Evolutionary conservation across 2,329 filamentous ascomycete species (phyloP).

Genomic region (Orbilia quercus): DNA sequence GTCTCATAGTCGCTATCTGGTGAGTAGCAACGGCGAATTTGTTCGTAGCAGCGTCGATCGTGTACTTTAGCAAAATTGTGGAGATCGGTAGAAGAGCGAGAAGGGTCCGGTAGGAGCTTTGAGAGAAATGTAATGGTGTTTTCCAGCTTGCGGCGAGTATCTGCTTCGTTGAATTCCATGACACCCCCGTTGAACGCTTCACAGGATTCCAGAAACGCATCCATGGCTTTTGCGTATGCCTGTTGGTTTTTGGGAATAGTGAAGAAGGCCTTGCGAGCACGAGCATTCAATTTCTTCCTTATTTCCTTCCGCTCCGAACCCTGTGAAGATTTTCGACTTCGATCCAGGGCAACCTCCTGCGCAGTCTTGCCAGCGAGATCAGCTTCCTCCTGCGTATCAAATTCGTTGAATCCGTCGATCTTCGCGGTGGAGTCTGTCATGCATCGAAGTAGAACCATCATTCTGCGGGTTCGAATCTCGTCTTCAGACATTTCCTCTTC

Average conservation of each 20-base stretch:
- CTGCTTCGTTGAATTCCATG: constrained; percentile 75
- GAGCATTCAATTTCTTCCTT: constrained; percentile 75
- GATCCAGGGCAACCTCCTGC: constrained; percentile 31
- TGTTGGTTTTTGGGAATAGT: constrained; percentile 83
- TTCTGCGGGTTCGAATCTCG: constrained; percentile 39
- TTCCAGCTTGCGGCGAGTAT: constrained; percentile 76
- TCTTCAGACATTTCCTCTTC: constrained; percentile 61
- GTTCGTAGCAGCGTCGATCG: constrained; percentile 87
- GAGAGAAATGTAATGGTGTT: constrained; percentile 78
- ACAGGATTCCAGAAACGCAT: constrained; percentile 82
- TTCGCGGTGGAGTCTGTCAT: constrained; percentile 51
- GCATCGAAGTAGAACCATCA: constrained; percentile 44
- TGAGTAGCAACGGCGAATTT: constrained; percentile 85
- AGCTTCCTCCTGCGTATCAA: constrained; percentile 45
- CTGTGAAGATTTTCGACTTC: constrained; percentile 67
- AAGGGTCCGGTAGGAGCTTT: constrained; percentile 76
- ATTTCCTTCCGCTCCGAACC: constrained; percentile 61
- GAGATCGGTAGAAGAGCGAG: constrained; percentile 78
- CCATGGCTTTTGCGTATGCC: constrained; percentile 77
- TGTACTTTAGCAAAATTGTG: constrained; percentile 91
- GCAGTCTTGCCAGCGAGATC: constrained; percentile 41
- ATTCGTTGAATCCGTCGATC: constrained; percentile 38
- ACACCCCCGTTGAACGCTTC: constrained; percentile 91
- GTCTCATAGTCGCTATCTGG: constrained; percentile 92
- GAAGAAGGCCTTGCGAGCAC: constrained; percentile 87